phyloP scores from a whole-genome alignment of 2,329 filamentous ascomycete genomes.

The Capronia epimyces region DNA sequence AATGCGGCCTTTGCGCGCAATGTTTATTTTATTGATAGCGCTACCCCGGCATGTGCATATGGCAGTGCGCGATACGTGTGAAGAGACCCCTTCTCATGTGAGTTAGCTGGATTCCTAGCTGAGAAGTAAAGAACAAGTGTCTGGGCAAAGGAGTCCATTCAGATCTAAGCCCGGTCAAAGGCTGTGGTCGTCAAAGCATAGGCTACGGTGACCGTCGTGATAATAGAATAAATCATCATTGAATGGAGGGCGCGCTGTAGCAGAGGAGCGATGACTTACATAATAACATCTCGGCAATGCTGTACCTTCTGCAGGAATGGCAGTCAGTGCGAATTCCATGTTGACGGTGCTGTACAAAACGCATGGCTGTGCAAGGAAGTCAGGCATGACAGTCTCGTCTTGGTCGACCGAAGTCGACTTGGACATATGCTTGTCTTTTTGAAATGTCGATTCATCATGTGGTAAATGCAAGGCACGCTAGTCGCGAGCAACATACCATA shows the following conservation, averaged over 20 bases:
- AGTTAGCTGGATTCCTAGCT: background rate
- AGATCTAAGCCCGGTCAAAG: conserved; percentile 64
- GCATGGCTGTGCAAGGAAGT: conserved; percentile 10
- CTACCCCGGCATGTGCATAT: background rate
- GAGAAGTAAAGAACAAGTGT: background rate
- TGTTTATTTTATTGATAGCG: background rate
- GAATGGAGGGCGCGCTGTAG: conserved; percentile 31
- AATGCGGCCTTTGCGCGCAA: background rate
- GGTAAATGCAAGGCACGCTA: conserved; percentile 16
- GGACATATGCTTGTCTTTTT: conserved; percentile 97
- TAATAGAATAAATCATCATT: conserved; percentile 62
- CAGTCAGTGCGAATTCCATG: background rate
- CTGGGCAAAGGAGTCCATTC: conserved; percentile 26
- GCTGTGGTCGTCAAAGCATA: conserved; percentile 71
- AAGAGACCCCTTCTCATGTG: background rate
- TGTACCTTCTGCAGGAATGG: background rate
- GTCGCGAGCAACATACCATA: background rate
- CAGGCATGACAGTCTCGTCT: conserved; percentile 49
- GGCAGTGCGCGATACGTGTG: background rate
- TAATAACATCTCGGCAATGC: background rate
- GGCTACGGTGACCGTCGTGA: conserved; percentile 88
- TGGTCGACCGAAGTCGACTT: conserved; percentile 52
- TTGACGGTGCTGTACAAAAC: background rate
- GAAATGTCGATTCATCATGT: conserved; percentile 75
- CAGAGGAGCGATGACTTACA: conserved; percentile 19